These are phyloP conservation scores for Panicum hallii DNA, from an alignment of 202 grass and related monocot genomes.

Conservation along the genomic window DNA sequence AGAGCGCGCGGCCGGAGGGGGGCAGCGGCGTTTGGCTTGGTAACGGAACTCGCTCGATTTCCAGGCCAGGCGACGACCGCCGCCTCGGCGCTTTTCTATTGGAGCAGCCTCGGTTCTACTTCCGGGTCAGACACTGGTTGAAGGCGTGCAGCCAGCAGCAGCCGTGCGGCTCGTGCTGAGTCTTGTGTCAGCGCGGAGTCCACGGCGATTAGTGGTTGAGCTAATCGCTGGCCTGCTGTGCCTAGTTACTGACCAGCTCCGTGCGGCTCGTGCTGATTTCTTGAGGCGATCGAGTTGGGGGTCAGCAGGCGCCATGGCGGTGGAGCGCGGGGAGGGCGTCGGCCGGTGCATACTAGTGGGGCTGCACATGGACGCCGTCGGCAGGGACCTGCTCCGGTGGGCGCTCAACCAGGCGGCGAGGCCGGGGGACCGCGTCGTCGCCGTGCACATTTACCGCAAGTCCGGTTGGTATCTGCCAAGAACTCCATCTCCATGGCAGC, in stretches of 20 bases:
- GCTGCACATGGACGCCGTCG: conserved; percentile 83
- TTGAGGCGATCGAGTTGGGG: background rate
- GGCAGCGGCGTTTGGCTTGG: conserved; percentile 11
- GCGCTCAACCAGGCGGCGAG: conserved; percentile 58
- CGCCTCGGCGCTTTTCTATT: conserved; percentile 47
- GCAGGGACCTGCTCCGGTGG: conserved; percentile 75
- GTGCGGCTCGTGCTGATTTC: conserved; percentile 32
- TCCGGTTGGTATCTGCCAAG: conserved; percentile 56
- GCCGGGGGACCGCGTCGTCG: conserved; percentile 80
- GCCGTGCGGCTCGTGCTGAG: background rate
- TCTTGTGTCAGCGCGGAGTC: conserved; percentile 26
- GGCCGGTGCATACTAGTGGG: conserved; percentile 84
- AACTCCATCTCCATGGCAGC: background rate
- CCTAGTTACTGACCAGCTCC: background rate
- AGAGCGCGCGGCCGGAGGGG: conserved; percentile 26
- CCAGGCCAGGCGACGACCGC: conserved; percentile 40
- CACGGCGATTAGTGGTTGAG: conserved; percentile 50
- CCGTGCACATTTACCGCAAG: conserved; percentile 92
- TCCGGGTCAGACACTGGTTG: conserved; percentile 58
- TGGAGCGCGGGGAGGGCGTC: conserved; percentile 38
- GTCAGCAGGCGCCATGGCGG: conserved; percentile 29
- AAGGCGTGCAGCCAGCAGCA: conserved; percentile 5
- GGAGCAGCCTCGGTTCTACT: background rate
- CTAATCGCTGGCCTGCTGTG: conserved; percentile 10
- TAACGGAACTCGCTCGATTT: conserved; percentile 57